Evolutionary conservation across 2,329 filamentous ascomycete species (phyloP), one percentile per base, ranked within the genome.

Genomic region (Diplodia intermedia): DNA sequence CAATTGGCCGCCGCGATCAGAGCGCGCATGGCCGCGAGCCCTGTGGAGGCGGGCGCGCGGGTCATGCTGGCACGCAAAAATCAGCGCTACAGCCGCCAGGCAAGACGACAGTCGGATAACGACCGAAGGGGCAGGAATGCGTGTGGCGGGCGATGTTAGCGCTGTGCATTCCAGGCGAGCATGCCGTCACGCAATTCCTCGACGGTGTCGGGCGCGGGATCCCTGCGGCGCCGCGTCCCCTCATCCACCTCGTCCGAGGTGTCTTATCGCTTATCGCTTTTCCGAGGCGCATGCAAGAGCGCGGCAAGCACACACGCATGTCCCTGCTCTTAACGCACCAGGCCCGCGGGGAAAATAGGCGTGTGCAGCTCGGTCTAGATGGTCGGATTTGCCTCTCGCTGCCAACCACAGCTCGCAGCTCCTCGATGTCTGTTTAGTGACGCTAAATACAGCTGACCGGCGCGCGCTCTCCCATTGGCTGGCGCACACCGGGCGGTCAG

Each of bases 21-120:
- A 63, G 43, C 43, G 47, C 47, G 60, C 60, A 63, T 63, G 60
- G 47, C 56, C 56, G 56, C 36, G 23, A 43, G 56, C 57, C 57
- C 57, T 62, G 60, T 40, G 60, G 60, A 63, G 60, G 60, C 47
- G 60, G 43, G 60, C 36, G 47, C 43, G n/a, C 47, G 26, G 47
- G 29, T 62, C 40, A 43, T 50, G 57, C 40, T 40, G 57, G 40
- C 40, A 18, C 15, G 40, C 40, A 36, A 62, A 49, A 62, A 15
- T 2, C 57, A 50, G 57, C 57, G 40, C 33, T 43, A 23, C 55
- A 38, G 55, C 33, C 55, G 36, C 55, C 55, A n/a, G 43, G 6
- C 18, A 20, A 47, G 43, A 47, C 43, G 12, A n/a, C 26, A 33
- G 1, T 33, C 20, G 26, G 26, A 26, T 26, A 26, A 26, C 26